Evolutionary conservation across 192 early-diverging fungal species (phyloP).

Genomic region (Gryganskiella cystojenkinii): DNA sequence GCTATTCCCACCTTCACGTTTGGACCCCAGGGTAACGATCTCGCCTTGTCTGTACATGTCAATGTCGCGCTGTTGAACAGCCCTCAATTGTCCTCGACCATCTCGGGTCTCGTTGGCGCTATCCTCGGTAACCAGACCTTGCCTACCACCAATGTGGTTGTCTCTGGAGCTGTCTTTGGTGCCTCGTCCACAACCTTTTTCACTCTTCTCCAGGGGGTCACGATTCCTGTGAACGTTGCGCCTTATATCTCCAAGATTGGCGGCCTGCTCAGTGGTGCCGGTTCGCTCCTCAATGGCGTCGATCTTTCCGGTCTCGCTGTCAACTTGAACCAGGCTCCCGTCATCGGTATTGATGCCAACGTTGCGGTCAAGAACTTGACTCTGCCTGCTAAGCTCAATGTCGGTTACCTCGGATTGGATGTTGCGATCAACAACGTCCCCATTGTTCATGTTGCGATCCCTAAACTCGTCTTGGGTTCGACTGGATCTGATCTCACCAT

Average conservation of each 20-base stretch:
- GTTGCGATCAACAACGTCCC: constrained; percentile 23
- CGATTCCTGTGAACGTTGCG: constrained; percentile 10
- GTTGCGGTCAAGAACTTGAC: constrained; percentile 17
- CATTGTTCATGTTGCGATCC: constrained; percentile 17
- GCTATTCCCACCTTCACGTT: constrained; percentile 16
- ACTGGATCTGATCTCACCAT: constrained; percentile 10
- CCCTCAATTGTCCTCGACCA: constrained; percentile 4
- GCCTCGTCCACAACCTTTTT: constrained; percentile 21
- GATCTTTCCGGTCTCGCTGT: constrained; percentile 2
- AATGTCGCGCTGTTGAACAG: constrained; percentile 7
- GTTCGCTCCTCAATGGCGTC: constrained; percentile 9
- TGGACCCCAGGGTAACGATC: constrained; percentile 3
- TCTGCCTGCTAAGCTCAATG: constrained; percentile 22
- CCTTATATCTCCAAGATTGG: constrained; percentile 16
- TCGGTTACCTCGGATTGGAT: constrained; percentile 18
- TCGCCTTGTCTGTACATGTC: constrained; percentile 5
- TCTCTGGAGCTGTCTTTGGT: constrained; percentile 24
- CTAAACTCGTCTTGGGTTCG: constrained; percentile 9
- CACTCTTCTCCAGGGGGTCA: constrained; percentile 14
- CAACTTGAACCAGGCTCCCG: constrained; percentile 10
- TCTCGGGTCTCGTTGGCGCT: constrained; percentile 14
- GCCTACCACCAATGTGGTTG: constrained; percentile 10
- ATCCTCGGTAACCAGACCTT: constrained; percentile 22
- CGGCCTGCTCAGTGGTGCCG: background rate
- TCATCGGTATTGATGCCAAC: constrained; percentile 23